Base-by-base conservation (phyloP, 1,284 basidiomycete species). In the Ustilago shanxiensis region DNA sequence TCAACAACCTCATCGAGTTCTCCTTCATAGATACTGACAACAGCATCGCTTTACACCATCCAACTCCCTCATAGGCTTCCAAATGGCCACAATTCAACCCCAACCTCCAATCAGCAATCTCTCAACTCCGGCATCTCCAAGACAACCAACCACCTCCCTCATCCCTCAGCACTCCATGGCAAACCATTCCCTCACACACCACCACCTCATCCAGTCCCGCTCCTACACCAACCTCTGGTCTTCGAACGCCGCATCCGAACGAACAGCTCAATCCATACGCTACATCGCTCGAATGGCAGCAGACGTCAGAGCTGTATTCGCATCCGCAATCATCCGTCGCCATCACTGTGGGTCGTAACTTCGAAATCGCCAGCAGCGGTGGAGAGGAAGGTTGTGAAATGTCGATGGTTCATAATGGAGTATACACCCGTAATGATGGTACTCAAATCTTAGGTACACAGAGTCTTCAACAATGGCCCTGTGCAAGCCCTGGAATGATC, bases 121-220 rank as follows among this genome's bases (percentile, higher is more conserved):
- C 39, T 10, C 57, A 47, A 16, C 61, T 69, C 4, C 31, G 29
- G n/a, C 24, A 14, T 3, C 18, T 64, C 5, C 52, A 31, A 45
- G 60, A 64, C 1, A 33, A 50, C 31, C 18, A 22, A 0, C 26
- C 44, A 10, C 35, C 65, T 1, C 20, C 39, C 2, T 70, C 62
- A 11, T 39, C 31, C 18, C 35, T 65, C n/a, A 57, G 18, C 41
- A 70, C 68, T 5, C 62, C 58, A 5, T 64, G 61, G 68, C 45
- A 49, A 9, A n/a, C 50, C 4, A 29, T 49, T 13, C 52, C 61
- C 24, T 33, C 54, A 8, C 52, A 56, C 37, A 52, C 52, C 1
- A 52, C 52, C 1, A 26, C 35, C 2, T 29, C 55, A 3, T 68
- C 66, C 14, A 68, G 66, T 37, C 60, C 60, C 11, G 50, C 28